Conservation (phyloP, 495 filamentous ascomycete species). For the Penicillium diatomitis region DNA sequence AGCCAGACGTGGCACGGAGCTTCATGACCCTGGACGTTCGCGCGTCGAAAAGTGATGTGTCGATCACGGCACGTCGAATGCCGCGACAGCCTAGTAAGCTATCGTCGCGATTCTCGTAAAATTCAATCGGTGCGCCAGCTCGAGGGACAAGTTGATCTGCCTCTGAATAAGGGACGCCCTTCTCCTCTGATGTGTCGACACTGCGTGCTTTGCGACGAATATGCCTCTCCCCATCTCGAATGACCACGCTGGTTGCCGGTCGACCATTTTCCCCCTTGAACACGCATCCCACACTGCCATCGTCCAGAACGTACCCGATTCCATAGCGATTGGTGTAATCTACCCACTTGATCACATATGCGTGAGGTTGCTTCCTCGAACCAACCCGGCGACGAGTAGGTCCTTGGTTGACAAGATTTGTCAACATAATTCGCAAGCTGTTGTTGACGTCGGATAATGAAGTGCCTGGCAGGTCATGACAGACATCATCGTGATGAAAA, state of each 20-base stretch:
- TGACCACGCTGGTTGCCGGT: constrained; percentile 56
- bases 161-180: constrained; percentile 45
- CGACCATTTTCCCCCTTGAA: constrained; percentile 56
- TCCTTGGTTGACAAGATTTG: constrained; percentile 29
- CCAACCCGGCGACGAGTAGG: constrained; percentile 25
- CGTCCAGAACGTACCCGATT: constrained; percentile 74
- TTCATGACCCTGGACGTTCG: constrained; percentile 29
- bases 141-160: constrained; percentile 58
- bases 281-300: constrained; percentile 75
- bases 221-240: constrained; percentile 52
- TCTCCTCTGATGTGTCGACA: constrained; percentile 45
- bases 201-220: constrained; percentile 42
- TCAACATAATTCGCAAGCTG: constrained; percentile 34
- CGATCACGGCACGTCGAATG: constrained; percentile 52
- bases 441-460: constrained; percentile 33
- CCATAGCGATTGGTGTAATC: constrained; percentile 90
- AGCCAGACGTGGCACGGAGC: constrained; percentile 40
- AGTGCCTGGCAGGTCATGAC: constrained; percentile 28
- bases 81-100: constrained; percentile 37
- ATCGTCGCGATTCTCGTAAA: constrained; percentile 66
- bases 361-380: constrained; percentile 27
- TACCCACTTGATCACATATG: constrained; percentile 81
- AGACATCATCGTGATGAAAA: constrained; percentile 29
- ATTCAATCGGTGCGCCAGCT: constrained; percentile 57
- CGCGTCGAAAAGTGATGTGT: constrained; percentile 48